phyloP scores from a whole-genome alignment of 345 rosid species.

The Salix purpurea region DNA sequence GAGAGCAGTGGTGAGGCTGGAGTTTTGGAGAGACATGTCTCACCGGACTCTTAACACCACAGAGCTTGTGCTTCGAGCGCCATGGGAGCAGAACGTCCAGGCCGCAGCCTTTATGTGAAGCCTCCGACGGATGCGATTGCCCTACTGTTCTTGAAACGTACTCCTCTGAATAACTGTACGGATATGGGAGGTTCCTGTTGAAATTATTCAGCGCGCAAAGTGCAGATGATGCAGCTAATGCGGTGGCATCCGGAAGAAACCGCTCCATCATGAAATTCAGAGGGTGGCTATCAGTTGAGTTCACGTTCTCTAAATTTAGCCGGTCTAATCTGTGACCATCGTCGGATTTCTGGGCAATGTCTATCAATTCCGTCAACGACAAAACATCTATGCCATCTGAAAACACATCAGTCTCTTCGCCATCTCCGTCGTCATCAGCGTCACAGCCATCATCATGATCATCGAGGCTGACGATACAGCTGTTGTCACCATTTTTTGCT shows the following conservation, averaged over 20 bases:
- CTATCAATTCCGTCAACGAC: slow-evolving; percentile 80
- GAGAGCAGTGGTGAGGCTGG: slow-evolving; percentile 14
- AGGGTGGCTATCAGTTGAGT: slow-evolving; percentile 28
- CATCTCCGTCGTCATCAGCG: slow-evolving; percentile 29
- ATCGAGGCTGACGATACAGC: neutral
- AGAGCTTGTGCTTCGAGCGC: slow-evolving; percentile 64
- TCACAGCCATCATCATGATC: slow-evolving; percentile 24
- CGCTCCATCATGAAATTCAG: slow-evolving; percentile 71
- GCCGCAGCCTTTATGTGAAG: slow-evolving; percentile 58
- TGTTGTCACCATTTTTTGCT: neutral
- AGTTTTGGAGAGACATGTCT: slow-evolving; percentile 24
- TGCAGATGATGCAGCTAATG: slow-evolving; percentile 60
- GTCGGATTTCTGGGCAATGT: slow-evolving; percentile 51
- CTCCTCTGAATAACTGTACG: slow-evolving; percentile 22
- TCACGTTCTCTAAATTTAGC: slow-evolving; percentile 34
- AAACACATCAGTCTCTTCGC: slow-evolving; percentile 24
- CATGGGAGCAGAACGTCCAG: slow-evolving; percentile 59
- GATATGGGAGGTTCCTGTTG: slow-evolving; percentile 30
- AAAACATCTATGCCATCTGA: slow-evolving; percentile 52
- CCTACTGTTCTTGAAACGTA: slow-evolving; percentile 13
- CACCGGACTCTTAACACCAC: slow-evolving; percentile 52
- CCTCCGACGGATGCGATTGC: slow-evolving; percentile 19
- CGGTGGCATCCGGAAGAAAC: slow-evolving; percentile 74
- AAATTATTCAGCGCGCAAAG: slow-evolving; percentile 26
- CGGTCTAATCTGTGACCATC: slow-evolving; percentile 21